phyloP scores from a whole-genome alignment of 345 rosid genomes.

The Sonneratia caseolaris region DNA sequence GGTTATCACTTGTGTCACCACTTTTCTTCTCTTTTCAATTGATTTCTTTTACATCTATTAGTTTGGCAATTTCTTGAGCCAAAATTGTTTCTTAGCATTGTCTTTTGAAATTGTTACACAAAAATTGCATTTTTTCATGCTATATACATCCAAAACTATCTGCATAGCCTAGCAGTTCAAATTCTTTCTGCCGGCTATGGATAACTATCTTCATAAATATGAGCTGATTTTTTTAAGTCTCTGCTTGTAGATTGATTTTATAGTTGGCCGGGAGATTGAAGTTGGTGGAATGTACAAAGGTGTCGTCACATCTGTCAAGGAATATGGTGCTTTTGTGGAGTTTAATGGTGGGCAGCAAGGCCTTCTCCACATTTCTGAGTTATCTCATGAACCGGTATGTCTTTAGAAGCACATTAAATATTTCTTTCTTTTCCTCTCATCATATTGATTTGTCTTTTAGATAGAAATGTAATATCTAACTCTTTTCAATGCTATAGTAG shows the following conservation, averaged over 20 bases:
- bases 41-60: not conserved
- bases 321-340: conserved; percentile 96
- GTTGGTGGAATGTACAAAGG: conserved; percentile 87
- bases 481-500: not conserved
- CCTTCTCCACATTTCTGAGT: conserved; percentile 82
- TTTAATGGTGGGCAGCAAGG: conserved; percentile 96
- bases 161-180: not conserved
- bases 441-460: not conserved
- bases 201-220: not conserved
- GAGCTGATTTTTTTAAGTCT: conserved; percentile 10
- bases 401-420: not conserved
- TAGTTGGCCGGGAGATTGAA: conserved; percentile 77
- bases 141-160: not conserved
- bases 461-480: not conserved
- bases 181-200: not conserved
- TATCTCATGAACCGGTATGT: conserved; percentile 85
- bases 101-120: not conserved
- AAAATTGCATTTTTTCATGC: not conserved
- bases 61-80: not conserved
- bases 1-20: not conserved
- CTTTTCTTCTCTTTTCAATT: not conserved
- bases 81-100: not conserved
- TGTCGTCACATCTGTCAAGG: conserved; percentile 73
- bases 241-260: conserved; percentile 54
- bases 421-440: not conserved